Percentiles rank a stretch among this genome's conserved stretches.
phyloP scores from a whole-genome alignment of 176 grass and related monocot genomes.

The barley (Hordeum vulgare) region DNA sequence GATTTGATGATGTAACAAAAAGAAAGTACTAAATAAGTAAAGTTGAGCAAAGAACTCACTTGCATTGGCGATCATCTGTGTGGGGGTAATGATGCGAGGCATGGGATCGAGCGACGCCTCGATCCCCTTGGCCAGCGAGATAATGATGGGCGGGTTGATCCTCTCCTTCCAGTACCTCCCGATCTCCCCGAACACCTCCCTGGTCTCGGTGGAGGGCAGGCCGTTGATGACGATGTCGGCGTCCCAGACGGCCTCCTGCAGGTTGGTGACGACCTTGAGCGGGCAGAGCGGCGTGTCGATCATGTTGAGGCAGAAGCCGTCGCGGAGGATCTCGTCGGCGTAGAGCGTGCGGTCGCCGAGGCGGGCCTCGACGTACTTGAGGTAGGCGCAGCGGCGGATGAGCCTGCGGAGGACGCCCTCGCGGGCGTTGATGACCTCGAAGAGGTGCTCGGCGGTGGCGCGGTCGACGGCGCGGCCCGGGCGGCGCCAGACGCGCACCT shows the following conservation, averaged over 20 bases:
- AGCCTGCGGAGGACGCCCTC: constrained; percentile 74
- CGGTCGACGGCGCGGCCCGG: constrained; percentile 68
- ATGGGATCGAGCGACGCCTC: constrained; percentile 75
- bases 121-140: constrained; percentile 95
- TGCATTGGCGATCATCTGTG: constrained; percentile 87
- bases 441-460: constrained; percentile 75
- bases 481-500: constrained; percentile 80
- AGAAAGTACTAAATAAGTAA: background rate
- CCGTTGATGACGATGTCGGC: constrained; percentile 90
- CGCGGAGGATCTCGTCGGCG: constrained; percentile 87
- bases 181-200: constrained; percentile 80
- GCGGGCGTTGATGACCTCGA: constrained; percentile 91
- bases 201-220: constrained; percentile 82
- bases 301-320: constrained; percentile 96
- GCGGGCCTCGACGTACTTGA: constrained; percentile 87
- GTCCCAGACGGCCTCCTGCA: constrained; percentile 98
- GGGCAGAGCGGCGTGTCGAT: constrained; percentile 89
- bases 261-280: constrained; percentile 93
- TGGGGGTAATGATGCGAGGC: constrained; percentile 85
- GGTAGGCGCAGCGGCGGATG: constrained; percentile 70
- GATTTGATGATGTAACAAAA: background rate
- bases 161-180: constrained; percentile 86
- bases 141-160: constrained; percentile 50
- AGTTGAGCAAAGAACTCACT: constrained; percentile 39
- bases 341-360: constrained; percentile 83